A percentile compares a stretch with the other conserved stretches of the same genome.
These are phyloP conservation scores for Colletotrichum abscissum DNA, from an alignment of 2,329 filamentous ascomycete species.

Conservation along the genomic window DNA sequence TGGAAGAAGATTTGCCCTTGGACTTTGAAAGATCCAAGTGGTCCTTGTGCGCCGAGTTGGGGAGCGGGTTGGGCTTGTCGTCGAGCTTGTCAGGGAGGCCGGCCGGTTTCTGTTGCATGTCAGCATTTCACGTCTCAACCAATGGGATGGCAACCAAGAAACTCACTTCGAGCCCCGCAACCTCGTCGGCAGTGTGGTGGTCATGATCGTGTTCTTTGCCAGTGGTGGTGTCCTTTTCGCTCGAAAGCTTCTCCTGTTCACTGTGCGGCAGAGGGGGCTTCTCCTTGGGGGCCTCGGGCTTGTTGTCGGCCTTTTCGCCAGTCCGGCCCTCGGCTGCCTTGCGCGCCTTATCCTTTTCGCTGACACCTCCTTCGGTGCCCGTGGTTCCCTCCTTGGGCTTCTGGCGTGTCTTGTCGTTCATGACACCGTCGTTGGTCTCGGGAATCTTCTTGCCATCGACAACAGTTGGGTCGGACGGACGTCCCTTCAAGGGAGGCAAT, in stretches of 20 bases:
- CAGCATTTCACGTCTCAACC: background rate
- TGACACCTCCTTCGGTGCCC: slow-evolving; percentile 90
- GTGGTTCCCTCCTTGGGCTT: slow-evolving; percentile 86
- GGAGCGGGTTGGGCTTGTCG: slow-evolving; percentile 78
- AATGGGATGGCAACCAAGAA: background rate
- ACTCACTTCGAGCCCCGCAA: slow-evolving; percentile 69
- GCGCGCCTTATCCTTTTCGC: slow-evolving; percentile 83
- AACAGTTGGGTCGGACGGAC: slow-evolving; percentile 62
- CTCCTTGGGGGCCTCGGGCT: slow-evolving; percentile 86
- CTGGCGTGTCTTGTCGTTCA: slow-evolving; percentile 86
- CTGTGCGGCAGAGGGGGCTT: slow-evolving; percentile 84
- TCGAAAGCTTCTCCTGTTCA: slow-evolving; percentile 76
- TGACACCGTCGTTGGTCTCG: slow-evolving; percentile 81
- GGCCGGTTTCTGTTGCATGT: slow-evolving; percentile 73
- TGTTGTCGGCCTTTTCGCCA: slow-evolving; percentile 76
- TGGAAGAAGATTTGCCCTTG: slow-evolving; percentile 44
- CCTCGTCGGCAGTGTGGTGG: slow-evolving; percentile 51
- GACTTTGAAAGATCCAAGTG: slow-evolving; percentile 63
- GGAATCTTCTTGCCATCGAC: slow-evolving; percentile 72
- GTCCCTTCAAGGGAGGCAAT: slow-evolving; percentile 59
- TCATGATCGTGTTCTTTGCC: slow-evolving; percentile 54
- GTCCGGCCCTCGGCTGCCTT: slow-evolving; percentile 75
- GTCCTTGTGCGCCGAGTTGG: slow-evolving; percentile 73
- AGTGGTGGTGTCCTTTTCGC: slow-evolving; percentile 53
- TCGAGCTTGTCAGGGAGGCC: slow-evolving; percentile 84